These are phyloP conservation scores for Pyricularia sp. DNA, from an alignment of 2,329 filamentous ascomycete species.

Conservation along the genomic window DNA sequence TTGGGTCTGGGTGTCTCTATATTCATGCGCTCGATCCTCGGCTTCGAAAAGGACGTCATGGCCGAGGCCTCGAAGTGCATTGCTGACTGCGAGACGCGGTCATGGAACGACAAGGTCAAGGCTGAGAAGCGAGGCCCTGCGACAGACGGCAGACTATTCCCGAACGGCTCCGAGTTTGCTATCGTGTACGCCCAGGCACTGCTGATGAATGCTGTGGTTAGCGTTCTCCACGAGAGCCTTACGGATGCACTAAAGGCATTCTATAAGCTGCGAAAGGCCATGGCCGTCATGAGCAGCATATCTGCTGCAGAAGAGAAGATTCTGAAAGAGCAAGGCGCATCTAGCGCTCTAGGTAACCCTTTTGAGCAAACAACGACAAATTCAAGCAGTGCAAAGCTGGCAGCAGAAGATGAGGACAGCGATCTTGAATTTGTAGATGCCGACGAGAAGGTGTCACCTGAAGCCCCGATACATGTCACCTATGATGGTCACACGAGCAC, in stretches of 20 bases:
- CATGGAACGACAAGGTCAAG: slow-evolving; percentile 63
- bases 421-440: slow-evolving; percentile 18
- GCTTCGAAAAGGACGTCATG: slow-evolving; percentile 88
- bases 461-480: background rate
- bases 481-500: background rate
- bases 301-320: slow-evolving; percentile 53
- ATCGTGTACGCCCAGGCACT: slow-evolving; percentile 76
- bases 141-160: slow-evolving; percentile 47
- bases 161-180: slow-evolving; percentile 74
- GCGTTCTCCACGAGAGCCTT: slow-evolving; percentile 81
- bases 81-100: slow-evolving; percentile 60
- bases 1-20: slow-evolving; percentile 68
- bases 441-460: slow-evolving; percentile 33
- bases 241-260: slow-evolving; percentile 87
- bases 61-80: slow-evolving; percentile 63
- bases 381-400: slow-evolving; percentile 11
- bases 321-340: slow-evolving; percentile 13
- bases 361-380: slow-evolving; percentile 6
- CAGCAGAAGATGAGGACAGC: background rate
- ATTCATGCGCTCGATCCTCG: slow-evolving; percentile 76
- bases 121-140: slow-evolving; percentile 46
- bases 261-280: slow-evolving; percentile 84
- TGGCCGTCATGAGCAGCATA: slow-evolving; percentile 66
- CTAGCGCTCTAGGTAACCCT: slow-evolving; percentile 6
- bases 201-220: slow-evolving; percentile 79